phyloP scores from a whole-genome alignment of 306 rosid genomes.

The Coriaria nepalensis region DNA sequence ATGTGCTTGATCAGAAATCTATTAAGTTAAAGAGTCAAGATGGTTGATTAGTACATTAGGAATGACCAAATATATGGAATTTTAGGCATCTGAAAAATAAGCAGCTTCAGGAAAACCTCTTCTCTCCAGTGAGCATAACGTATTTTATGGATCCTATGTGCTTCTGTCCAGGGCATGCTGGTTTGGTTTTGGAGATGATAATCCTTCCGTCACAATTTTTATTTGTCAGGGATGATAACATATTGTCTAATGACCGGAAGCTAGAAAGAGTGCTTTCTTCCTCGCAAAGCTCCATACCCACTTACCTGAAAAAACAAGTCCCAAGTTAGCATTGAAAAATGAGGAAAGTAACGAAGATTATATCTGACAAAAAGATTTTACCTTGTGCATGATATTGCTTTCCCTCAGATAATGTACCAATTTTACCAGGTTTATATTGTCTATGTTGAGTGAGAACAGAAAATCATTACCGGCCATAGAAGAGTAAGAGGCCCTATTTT shows the following conservation, averaged over 20 bases:
- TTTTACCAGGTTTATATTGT: conserved; percentile 83
- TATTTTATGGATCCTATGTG: conserved; percentile 63
- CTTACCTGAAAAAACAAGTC: conserved; percentile 47
- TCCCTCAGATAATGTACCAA: conserved; percentile 67
- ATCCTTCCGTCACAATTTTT: conserved; percentile 75
- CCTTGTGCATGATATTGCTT: conserved; percentile 95
- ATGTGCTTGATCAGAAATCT: conserved; percentile 81
- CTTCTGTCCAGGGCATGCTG: conserved; percentile 23
- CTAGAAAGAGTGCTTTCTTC: conserved; percentile 65
- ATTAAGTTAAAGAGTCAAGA: conserved; percentile 19
- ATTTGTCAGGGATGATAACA: conserved; percentile 60
- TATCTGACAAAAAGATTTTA: conserved; percentile 20
- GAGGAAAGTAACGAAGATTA: too few relatives aligned
- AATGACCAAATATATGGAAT: not conserved
- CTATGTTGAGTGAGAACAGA: conserved; percentile 59
- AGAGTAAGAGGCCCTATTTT: conserved; percentile 26
- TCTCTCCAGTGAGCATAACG: conserved; percentile 86
- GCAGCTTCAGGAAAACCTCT: conserved; percentile 43
- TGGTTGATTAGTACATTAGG: not conserved
- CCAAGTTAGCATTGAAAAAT: not conserved
- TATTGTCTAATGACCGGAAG: conserved; percentile 61
- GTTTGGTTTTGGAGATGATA: conserved; percentile 52
- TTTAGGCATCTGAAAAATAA: not conserved
- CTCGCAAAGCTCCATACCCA: conserved; percentile 55
- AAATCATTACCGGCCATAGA: conserved; percentile 82